phyloP scores from a whole-genome alignment of 2,329 filamentous ascomycete genomes.

The Arthrinium puccinioides region DNA sequence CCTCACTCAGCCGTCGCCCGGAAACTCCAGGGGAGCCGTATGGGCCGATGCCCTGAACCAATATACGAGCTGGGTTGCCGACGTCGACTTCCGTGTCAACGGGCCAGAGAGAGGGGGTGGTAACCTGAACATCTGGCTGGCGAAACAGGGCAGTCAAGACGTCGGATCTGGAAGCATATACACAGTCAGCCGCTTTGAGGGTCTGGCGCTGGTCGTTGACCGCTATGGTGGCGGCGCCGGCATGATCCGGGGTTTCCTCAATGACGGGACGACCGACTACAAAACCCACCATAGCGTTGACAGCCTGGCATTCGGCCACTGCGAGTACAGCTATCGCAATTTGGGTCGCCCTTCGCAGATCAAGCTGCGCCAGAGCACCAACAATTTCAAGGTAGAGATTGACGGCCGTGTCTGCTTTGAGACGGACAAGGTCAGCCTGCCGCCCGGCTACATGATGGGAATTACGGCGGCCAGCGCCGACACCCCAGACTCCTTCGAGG shows the following conservation, averaged over 20 bases:
- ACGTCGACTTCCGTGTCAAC: slow-evolving; percentile 80
- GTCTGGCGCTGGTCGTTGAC: slow-evolving; percentile 81
- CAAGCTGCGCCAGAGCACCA: slow-evolving; percentile 59
- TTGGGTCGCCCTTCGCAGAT: slow-evolving; percentile 76
- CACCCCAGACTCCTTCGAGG: slow-evolving; percentile 87
- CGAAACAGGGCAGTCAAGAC: slow-evolving; percentile 55
- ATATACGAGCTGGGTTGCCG: slow-evolving; percentile 68
- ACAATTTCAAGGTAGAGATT: slow-evolving; percentile 68
- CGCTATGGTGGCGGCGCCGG: slow-evolving; percentile 71
- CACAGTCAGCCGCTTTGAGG: slow-evolving; percentile 78
- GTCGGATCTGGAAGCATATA: slow-evolving; percentile 75
- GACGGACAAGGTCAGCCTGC: slow-evolving; percentile 70
- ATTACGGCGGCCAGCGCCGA: slow-evolving; percentile 84
- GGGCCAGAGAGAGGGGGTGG: slow-evolving; percentile 81
- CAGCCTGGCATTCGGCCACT: slow-evolving; percentile 86
- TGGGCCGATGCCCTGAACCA: slow-evolving; percentile 65
- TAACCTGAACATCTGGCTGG: slow-evolving; percentile 92
- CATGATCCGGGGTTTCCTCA: slow-evolving; percentile 85
- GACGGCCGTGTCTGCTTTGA: slow-evolving; percentile 80
- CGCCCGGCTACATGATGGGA: slow-evolving; percentile 76
- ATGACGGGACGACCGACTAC: slow-evolving; percentile 81
- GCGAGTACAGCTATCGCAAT: slow-evolving; percentile 85
- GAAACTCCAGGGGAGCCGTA: slow-evolving; percentile 74
- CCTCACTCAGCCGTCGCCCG: slow-evolving; percentile 80
- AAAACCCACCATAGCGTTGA: slow-evolving; percentile 70